Percentiles rank a stretch among this genome's conserved stretches.
Conservation (phyloP, 495 filamentous ascomycete genomes). For the Neurospora sp. region DNA sequence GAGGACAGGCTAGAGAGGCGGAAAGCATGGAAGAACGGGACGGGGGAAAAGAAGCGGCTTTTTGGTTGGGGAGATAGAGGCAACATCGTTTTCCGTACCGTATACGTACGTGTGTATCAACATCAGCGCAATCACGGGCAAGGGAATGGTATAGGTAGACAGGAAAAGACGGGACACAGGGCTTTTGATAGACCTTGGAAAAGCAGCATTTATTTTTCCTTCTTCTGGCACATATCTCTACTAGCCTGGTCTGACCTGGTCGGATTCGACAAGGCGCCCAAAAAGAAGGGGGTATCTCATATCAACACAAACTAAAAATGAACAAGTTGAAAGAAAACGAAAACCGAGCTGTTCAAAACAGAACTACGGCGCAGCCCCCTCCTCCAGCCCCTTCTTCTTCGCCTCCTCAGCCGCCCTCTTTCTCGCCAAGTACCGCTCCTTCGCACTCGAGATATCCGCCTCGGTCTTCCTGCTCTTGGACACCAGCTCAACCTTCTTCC, state of each 20-base stretch:
- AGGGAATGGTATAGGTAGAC: neutral
- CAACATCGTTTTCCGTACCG: neutral
- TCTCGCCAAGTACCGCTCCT: slow-evolving; percentile 76
- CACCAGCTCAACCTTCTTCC: slow-evolving; percentile 56
- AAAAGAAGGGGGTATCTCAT: neutral
- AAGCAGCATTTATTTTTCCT: neutral
- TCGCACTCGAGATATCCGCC: slow-evolving; percentile 72
- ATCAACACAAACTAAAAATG: neutral
- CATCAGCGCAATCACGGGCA: neutral
- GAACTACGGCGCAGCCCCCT: neutral
- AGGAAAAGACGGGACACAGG: neutral
- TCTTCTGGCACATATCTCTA: neutral
- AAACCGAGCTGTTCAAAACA: neutral
- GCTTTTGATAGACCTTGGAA: neutral
- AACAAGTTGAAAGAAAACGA: neutral
- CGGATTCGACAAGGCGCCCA: too few relatives aligned
- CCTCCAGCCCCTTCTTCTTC: slow-evolving; percentile 37
- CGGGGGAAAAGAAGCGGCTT: neutral
- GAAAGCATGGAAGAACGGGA: neutral
- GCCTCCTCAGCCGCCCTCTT: slow-evolving; percentile 71
- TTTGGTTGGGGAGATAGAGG: neutral
- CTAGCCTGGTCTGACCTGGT: neutral
- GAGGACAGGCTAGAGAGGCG: neutral
- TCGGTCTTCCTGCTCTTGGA: slow-evolving; percentile 65
- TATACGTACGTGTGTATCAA: neutral